Evolutionary conservation across 768 basidiomycete genomes (phyloP), one percentile per base, ranked within the genome.

Genomic region (Cantharellus anzutake): DNA sequence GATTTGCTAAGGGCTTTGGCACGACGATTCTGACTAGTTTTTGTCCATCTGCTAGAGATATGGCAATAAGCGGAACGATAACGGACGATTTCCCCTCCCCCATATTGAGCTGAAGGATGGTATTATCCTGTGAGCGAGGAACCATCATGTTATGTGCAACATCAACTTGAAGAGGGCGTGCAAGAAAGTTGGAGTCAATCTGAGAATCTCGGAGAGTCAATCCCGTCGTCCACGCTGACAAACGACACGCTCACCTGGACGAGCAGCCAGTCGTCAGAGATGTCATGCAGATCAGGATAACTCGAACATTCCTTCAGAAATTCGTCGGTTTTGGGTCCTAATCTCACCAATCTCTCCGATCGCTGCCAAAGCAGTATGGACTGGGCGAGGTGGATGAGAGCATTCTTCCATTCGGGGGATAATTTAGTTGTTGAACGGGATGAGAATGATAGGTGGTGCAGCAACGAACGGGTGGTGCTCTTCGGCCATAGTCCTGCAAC

Each of bases 1-100:
- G 76, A 0, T 37, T n/a, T 37, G 35, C 11, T 37, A 55, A 37
- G 35, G 52, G 34, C 39, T 78, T 79, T 20, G 77, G 69, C 34
- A 76, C 73, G 3, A 80, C 68, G 42, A 80, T 71, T 7, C 79
- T 73, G 42, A 73, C 73, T 1, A 80, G 67, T 40, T 68, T 72
- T 2, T 68, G 16, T 0, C 74, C 71, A 62, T 80, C 68, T 0
- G 79, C 74, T 7, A 80, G 69, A 3, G 65, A 64, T 3, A 70
- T 63, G 0, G 70, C 68, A 1, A 71, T 66, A 39, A 79, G 67
- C 0, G 79, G 79, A 2, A 79, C 71, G 20, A 80, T 80, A 3
- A 77, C 76, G 2, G 72, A 70, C 5, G 76, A 73, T 61, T 80
- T 79, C 1, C 78, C 79, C 59, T 80, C 78, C 1, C 78, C 78